phyloP scores from a whole-genome alignment of 129 eudicot genomes.

The Cynara cardunculus region DNA sequence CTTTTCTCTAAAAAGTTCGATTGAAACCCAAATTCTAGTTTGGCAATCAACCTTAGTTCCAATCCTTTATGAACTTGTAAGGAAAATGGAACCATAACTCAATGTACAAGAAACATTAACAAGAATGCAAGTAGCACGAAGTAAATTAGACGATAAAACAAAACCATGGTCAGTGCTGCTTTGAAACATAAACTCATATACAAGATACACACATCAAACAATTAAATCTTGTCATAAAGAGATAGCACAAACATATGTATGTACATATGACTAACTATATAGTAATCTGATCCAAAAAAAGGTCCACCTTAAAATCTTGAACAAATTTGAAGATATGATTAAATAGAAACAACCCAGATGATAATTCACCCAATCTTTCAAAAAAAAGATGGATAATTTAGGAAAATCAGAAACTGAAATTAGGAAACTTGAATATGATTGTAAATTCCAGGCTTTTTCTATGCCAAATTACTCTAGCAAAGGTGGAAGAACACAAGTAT shows the following conservation, averaged over 20 bases:
- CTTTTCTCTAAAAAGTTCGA: not conserved
- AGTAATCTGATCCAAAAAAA: constrained; percentile 10
- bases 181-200: not conserved
- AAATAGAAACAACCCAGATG: not conserved
- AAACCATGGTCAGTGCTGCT: too few relatives aligned
- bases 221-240: not conserved
- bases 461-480: not conserved
- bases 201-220: constrained; percentile 1
- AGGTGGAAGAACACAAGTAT: constrained; percentile 1
- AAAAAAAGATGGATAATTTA: not conserved
- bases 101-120: not conserved
- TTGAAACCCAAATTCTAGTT: constrained; percentile 9
- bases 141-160: too few relatives aligned
- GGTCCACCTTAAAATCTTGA: not conserved
- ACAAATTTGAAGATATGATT: not conserved
- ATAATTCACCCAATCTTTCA: not conserved
- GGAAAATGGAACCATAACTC: not conserved
- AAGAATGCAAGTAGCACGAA: not conserved
- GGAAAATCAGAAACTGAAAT: not conserved
- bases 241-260: not conserved
- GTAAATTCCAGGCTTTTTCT: not conserved
- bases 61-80: not conserved
- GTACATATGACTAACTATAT: not conserved
- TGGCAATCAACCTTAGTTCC: not conserved
- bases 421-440: not conserved